These are phyloP conservation scores for Wallacemonas sp. DNA, from an alignment of 208 protist species.

Conservation along the genomic window DNA sequence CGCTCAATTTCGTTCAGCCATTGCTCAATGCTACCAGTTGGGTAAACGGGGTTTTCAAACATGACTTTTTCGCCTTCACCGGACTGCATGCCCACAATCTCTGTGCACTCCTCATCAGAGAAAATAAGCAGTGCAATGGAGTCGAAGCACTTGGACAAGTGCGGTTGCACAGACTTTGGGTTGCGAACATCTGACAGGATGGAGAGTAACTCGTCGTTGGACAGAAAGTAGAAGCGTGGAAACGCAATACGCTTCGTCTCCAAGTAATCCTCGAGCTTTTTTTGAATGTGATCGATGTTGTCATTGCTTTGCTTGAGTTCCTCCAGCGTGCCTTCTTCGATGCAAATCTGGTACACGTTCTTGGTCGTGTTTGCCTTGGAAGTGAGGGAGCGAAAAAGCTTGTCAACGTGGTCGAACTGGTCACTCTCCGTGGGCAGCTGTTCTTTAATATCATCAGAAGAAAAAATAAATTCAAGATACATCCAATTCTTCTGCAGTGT, in stretches of 20 bases:
- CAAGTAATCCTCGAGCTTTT: conserved; percentile 96
- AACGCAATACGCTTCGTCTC: conserved; percentile 96
- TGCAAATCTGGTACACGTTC: conserved; percentile 91
- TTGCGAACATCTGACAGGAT: conserved; percentile 97
- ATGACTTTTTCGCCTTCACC: conserved; percentile 91
- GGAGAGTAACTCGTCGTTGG: conserved; percentile 98
- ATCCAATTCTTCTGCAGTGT: conserved; percentile 97
- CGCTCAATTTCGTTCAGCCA: conserved; percentile 94
- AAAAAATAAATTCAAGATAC: conserved; percentile 98
- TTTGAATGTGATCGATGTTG: conserved; percentile 95
- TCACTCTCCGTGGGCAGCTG: conserved; percentile 91
- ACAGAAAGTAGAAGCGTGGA: conserved; percentile 98
- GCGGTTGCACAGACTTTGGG: conserved; percentile 94
- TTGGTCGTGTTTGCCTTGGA: conserved; percentile 76
- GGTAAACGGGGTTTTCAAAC: conserved; percentile 86
- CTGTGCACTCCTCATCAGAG: conserved; percentile 62
- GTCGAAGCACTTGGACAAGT: conserved; percentile 97
- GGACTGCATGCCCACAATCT: conserved; percentile 92
- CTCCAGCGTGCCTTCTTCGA: conserved; percentile 74
- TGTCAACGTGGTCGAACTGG: conserved; percentile 90
- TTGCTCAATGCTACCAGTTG: conserved; percentile 92
- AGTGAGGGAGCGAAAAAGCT: conserved; percentile 90
- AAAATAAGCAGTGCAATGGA: conserved; percentile 92
- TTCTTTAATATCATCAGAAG: conserved; percentile 96
- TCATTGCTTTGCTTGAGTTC: conserved; percentile 82